These are phyloP conservation scores for Colletotrichum tabaci DNA, from an alignment of 2,329 filamentous ascomycete genomes.

Conservation along the genomic window DNA sequence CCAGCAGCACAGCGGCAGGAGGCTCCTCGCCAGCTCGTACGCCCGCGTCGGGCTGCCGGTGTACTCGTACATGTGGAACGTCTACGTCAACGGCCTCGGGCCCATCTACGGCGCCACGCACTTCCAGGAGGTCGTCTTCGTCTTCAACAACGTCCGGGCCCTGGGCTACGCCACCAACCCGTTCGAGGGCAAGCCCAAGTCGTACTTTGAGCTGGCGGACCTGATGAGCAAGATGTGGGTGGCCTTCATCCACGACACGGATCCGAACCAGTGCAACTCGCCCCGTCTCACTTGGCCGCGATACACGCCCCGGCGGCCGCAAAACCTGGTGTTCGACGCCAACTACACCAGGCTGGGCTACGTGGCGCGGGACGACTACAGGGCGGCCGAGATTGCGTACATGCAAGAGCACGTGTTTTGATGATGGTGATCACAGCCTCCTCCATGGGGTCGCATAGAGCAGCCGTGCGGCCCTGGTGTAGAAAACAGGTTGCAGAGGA, in stretches of 20 bases:
- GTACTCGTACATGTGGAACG: constrained; percentile 68
- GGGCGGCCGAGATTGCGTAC: constrained; percentile 58
- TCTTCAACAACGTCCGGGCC: constrained; percentile 67
- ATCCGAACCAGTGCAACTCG: constrained; percentile 55
- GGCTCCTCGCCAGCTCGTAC: constrained; percentile 68
- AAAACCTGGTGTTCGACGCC: constrained; percentile 66
- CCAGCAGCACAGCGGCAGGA: constrained; percentile 68
- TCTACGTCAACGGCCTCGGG: constrained; percentile 45
- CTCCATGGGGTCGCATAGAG: no score
- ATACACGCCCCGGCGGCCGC: constrained; percentile 57
- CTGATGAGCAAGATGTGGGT: constrained; percentile 68
- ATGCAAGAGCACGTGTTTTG: constrained; percentile 45
- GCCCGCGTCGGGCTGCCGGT: constrained; percentile 62
- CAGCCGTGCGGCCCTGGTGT: no score
- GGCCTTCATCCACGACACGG: constrained; percentile 60
- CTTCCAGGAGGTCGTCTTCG: constrained; percentile 52
- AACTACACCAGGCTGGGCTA: constrained; percentile 59
- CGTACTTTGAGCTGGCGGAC: constrained; percentile 58
- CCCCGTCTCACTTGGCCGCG: constrained; percentile 55
- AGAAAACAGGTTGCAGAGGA: no score
- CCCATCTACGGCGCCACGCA: constrained; percentile 47
- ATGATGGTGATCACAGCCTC: not conserved
- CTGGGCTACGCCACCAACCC: constrained; percentile 66
- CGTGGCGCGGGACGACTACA: constrained; percentile 61
- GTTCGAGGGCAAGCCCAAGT: constrained; percentile 57